These are phyloP conservation scores for Geum urbanum DNA, from an alignment of 306 rosid genomes.

Conservation along the genomic window DNA sequence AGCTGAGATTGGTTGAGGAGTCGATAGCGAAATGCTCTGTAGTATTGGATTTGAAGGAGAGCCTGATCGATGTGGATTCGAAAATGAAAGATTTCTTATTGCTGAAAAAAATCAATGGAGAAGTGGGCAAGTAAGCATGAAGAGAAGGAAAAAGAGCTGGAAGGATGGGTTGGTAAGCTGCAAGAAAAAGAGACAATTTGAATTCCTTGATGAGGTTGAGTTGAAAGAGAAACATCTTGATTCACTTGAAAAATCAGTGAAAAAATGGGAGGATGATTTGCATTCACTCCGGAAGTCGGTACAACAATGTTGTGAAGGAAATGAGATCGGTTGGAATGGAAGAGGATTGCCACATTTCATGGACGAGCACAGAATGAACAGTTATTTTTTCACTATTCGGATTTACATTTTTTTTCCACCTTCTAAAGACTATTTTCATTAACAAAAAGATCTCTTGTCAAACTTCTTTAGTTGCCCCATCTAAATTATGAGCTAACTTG, in stretches of 20 bases:
- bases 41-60: slow-evolving; percentile 14
- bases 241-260: not conserved
- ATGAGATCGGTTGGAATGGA: slow-evolving; percentile 25
- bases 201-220: slow-evolving; percentile 14
- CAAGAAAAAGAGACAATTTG: slow-evolving; percentile 7
- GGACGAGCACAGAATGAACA: too few species aligned
- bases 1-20: slow-evolving; percentile 9
- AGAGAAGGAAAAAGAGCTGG: slow-evolving; percentile 7
- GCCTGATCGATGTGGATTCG: not conserved
- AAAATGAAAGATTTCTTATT: not conserved
- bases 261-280: slow-evolving; percentile 12
- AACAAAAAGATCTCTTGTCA: too few species aligned
- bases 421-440: too few species aligned
- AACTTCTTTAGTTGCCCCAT: too few species aligned
- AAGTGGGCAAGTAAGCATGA: slow-evolving; percentile 1
- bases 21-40: slow-evolving; percentile 17
- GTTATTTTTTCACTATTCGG: too few species aligned
- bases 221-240: slow-evolving; percentile 8
- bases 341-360: slow-evolving; percentile 26
- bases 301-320: slow-evolving; percentile 19
- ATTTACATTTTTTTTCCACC: too few species aligned
- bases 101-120: slow-evolving; percentile 14
- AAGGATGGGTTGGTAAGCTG: not conserved
- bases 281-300: slow-evolving; percentile 6
- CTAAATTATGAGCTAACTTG: too few species aligned